Evolutionary conservation across 352 stramenopile species (phyloP).

Genomic region (Globisporangium orthogonon): DNA sequence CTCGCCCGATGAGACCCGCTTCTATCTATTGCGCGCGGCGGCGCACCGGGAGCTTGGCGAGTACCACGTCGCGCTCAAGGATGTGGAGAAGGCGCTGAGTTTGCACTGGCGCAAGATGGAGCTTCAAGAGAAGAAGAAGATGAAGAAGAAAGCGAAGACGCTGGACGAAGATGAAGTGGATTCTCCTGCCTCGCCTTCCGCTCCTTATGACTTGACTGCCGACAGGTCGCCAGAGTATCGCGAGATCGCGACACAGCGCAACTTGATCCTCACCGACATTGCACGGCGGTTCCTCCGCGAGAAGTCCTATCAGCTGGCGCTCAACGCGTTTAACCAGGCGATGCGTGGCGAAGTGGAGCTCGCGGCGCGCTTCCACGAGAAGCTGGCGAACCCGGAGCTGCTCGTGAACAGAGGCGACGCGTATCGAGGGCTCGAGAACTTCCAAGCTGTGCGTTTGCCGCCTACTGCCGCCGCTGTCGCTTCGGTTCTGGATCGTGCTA

Average conservation of each 20-base stretch:
- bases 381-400: slow-evolving; percentile 40
- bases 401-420: slow-evolving; percentile 69
- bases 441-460: slow-evolving; percentile 42
- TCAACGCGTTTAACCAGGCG: slow-evolving; percentile 79
- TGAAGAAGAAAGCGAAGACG: not conserved
- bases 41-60: slow-evolving; percentile 57
- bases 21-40: slow-evolving; percentile 64
- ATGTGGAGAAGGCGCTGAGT: slow-evolving; percentile 52
- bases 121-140: slow-evolving; percentile 7
- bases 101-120: slow-evolving; percentile 34
- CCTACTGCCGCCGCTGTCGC: not conserved
- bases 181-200: no score
- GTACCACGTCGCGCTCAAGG: slow-evolving; percentile 47
- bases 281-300: slow-evolving; percentile 43
- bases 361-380: slow-evolving; percentile 33
- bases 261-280: slow-evolving; percentile 74
- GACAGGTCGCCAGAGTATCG: slow-evolving; percentile 48
- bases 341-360: slow-evolving; percentile 55
- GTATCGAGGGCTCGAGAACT: slow-evolving; percentile 63
- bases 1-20: slow-evolving; percentile 52
- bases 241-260: slow-evolving; percentile 63
- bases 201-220: not conserved
- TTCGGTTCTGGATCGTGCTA: not conserved
- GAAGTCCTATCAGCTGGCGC: slow-evolving; percentile 59
- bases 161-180: no score